Percentiles rank a stretch among this genome's conserved stretches.
Evolutionary conservation across 768 basidiomycete species (phyloP).

Genomic region (Lactarius sanguifluus): DNA sequence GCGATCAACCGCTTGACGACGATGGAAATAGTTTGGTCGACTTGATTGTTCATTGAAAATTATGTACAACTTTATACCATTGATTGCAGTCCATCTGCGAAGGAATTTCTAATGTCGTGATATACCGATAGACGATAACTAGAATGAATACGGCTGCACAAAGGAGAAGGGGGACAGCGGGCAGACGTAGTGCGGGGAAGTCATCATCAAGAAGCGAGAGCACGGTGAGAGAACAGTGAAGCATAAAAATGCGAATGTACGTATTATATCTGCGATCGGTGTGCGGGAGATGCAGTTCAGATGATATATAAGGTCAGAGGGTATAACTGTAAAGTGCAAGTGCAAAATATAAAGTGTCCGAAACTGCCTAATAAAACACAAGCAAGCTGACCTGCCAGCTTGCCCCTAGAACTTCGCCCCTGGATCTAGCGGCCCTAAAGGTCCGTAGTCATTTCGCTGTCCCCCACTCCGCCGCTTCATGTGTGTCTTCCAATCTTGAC

Average conservation of each 20-base stretch:
- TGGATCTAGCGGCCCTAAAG: slow-evolving; percentile 47
- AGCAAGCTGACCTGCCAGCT: slow-evolving; percentile 23
- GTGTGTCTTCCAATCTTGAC: slow-evolving; percentile 40
- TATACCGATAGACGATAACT: slow-evolving; percentile 22
- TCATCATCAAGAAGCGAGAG: slow-evolving; percentile 19
- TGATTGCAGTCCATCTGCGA: slow-evolving; percentile 3
- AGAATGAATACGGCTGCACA: slow-evolving; percentile 20
- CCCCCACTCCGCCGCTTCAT: slow-evolving; percentile 44
- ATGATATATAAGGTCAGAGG: slow-evolving; percentile 21
- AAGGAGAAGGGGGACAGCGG: slow-evolving; percentile 5
- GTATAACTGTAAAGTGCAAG: slow-evolving; percentile 26
- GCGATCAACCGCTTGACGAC: too few species aligned
- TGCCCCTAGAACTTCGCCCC: slow-evolving; percentile 31
- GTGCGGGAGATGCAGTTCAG: slow-evolving; percentile 18
- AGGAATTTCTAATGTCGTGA: slow-evolving; percentile 27
- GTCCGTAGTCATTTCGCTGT: slow-evolving; percentile 44
- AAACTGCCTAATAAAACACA: slow-evolving; percentile 14
- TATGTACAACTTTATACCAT: not conserved
- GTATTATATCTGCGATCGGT: slow-evolving; percentile 23
- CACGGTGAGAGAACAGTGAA: slow-evolving; percentile 17
- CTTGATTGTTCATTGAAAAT: not conserved
- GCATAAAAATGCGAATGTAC: slow-evolving; percentile 21
- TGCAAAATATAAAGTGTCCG: slow-evolving; percentile 25
- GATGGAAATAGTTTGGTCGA: not conserved
- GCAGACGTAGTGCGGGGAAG: slow-evolving; percentile 8